Evolutionary conservation across 2,329 filamentous ascomycete species (phyloP), one percentile per base, ranked within the genome.

Genomic region (Cladosporium velox): DNA sequence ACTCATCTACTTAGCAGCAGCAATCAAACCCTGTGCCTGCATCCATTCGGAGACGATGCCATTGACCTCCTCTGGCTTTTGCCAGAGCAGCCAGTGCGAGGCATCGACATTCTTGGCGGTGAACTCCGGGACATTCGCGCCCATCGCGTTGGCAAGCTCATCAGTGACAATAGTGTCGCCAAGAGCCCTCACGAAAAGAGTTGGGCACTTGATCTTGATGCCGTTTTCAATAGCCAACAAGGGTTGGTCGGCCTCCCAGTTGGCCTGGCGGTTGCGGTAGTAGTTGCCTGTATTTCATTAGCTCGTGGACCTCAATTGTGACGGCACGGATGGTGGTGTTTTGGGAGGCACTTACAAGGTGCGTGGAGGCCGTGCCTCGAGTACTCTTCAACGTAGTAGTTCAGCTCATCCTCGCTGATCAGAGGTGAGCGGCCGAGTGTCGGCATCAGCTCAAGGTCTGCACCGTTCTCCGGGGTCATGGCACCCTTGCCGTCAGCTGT

Each of bases 41-140:
- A 96, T 71, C 86, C 93, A 97, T 66, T 85, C 82, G 64, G 81
- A 82, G 71, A 97, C 83, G 67, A 88, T 80, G 58, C 75, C 77
- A 77, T 97, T 97, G 4, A 92, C 86, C 72, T 90, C 87, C 26
- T 84, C 85, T 0, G 90, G 84, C 69, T 86, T 86, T 81, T 97
- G 87, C 82, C 87, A 89, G 75, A 96, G 79, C 55, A 90, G 91
- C 94, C 94, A 98, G 79, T 98, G 95, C 21, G 84, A 82, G 0
- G 90, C 84, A 41, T 88, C 78, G 65, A 97, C 89, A 75, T 91
- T 86, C 12, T 80, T 84, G 67, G 84, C 83, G 7, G 86, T 90
- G 72, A 95, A 78, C 57, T 87, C 84, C 1, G 86, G 84, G 67
- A 94, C 87, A 68, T 82, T 80, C 69, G 83, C 81, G 21, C 88